Conservation (phyloP, 2,329 filamentous ascomycete genomes). For the Didymella segeticola region DNA sequence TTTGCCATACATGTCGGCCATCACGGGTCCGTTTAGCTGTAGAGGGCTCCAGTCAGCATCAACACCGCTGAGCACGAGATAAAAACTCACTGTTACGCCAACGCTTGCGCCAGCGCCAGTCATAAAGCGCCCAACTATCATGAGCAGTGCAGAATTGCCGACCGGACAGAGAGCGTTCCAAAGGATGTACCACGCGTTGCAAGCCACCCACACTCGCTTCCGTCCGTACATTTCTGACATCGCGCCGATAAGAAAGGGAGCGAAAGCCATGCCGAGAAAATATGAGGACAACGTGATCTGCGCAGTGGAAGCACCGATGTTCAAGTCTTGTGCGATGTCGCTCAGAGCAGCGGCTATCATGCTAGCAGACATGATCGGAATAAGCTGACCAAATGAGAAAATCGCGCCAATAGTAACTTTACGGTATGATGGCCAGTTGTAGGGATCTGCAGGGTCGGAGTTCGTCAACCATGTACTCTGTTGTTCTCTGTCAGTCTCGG, state of each 20-base stretch:
- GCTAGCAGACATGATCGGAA: slow-evolving; percentile 23
- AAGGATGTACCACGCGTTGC: slow-evolving; percentile 19
- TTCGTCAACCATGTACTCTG: not conserved
- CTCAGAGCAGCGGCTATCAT: slow-evolving; percentile 22
- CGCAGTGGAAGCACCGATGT: slow-evolving; percentile 14
- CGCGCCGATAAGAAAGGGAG: slow-evolving; percentile 16
- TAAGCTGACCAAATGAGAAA: slow-evolving; percentile 21
- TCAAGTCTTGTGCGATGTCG: slow-evolving; percentile 17
- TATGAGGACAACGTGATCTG: slow-evolving; percentile 20
- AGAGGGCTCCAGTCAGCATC: not conserved
- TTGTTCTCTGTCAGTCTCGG: not conserved
- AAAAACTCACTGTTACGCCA: slow-evolving; percentile 13
- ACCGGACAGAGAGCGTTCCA: slow-evolving; percentile 21
- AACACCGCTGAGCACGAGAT: not conserved
- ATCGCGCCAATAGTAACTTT: slow-evolving; percentile 25
- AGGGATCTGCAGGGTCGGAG: slow-evolving; percentile 38
- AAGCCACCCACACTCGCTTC: slow-evolving; percentile 11
- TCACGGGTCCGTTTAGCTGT: slow-evolving; percentile 22
- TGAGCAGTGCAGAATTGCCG: slow-evolving; percentile 6
- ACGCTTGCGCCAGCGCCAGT: slow-evolving; percentile 23
- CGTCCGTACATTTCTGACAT: slow-evolving; percentile 20
- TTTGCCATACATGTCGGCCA: slow-evolving; percentile 22
- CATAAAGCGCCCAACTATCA: slow-evolving; percentile 22
- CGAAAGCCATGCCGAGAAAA: slow-evolving; percentile 24
- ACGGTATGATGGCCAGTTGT: slow-evolving; percentile 37